Conservation (phyloP, 169 alveolate species). For the Plasmodium ovale region DNA sequence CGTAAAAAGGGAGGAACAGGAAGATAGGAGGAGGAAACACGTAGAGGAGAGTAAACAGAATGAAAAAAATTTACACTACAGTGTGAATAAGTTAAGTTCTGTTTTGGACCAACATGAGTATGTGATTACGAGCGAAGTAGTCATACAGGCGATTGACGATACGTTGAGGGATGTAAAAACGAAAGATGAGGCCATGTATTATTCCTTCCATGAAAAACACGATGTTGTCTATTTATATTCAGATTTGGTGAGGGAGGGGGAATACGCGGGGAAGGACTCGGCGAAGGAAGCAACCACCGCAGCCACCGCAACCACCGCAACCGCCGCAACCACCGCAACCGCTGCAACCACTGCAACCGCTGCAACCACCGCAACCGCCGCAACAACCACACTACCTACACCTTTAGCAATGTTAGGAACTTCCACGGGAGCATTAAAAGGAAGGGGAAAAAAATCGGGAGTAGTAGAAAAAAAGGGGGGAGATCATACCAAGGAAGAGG, state of each 20-base stretch:
- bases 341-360: not conserved
- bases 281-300: not conserved
- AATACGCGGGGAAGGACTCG: not conserved
- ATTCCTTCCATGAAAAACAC: constrained; percentile 44
- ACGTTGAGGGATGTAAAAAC: constrained; percentile 11
- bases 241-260: constrained; percentile 14
- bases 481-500: not conserved
- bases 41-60: not conserved
- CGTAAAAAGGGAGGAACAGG: not conserved
- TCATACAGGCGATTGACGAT: constrained; percentile 28
- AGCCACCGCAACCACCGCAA: not conserved
- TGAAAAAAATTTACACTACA: not conserved
- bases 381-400: not conserved
- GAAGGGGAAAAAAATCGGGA: not conserved
- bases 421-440: not conserved
- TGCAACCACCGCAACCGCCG: not conserved
- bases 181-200: constrained; percentile 49
- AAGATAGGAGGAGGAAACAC: not conserved
- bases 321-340: not conserved
- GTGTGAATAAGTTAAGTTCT: not conserved
- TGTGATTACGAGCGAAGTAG: constrained; percentile 34
- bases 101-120: constrained; percentile 22
- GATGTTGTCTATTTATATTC: constrained; percentile 70
- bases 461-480: not conserved
- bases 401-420: not conserved